Conservation (phyloP, 2,329 filamentous ascomycete genomes). For the Phyllachora maydis region DNA sequence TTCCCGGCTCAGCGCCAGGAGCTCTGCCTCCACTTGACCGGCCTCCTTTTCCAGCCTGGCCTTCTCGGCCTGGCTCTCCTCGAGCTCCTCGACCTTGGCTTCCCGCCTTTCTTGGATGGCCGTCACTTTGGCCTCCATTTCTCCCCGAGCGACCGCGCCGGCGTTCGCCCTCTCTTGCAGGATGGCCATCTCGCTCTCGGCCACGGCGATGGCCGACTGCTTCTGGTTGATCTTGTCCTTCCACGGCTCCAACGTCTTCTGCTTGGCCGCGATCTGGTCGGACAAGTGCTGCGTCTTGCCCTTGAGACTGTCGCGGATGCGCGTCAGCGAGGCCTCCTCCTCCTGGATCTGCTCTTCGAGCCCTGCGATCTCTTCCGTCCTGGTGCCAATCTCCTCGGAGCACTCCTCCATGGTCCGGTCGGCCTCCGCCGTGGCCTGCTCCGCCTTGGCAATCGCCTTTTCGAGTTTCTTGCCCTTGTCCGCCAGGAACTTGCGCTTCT, state of each 20-base stretch:
- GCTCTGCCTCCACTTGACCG: conserved; percentile 47
- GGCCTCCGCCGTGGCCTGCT: conserved; percentile 53
- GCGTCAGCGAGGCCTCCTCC: conserved; percentile 65
- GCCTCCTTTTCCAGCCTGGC: conserved; percentile 54
- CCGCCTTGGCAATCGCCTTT: conserved; percentile 62
- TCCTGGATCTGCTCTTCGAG: conserved; percentile 57
- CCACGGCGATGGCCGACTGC: conserved; percentile 80
- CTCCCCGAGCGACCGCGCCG: conserved; percentile 64
- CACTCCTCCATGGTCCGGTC: conserved; percentile 62
- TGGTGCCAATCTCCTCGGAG: conserved; percentile 55
- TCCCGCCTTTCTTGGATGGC: conserved; percentile 50
- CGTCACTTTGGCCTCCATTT: conserved; percentile 61
- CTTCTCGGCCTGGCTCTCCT: conserved; percentile 56
- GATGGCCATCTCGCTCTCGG: conserved; percentile 85
- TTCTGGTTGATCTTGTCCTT: conserved; percentile 94
- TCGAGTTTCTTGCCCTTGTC: conserved; percentile 91
- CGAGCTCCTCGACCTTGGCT: conserved; percentile 53
- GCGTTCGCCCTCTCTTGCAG: conserved; percentile 77
- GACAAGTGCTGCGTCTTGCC: conserved; percentile 93
- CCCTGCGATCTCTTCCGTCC: conserved; percentile 49
- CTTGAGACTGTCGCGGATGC: conserved; percentile 73
- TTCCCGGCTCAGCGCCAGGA: conserved; percentile 50
- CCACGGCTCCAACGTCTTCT: conserved; percentile 92
- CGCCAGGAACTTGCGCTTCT: conserved; percentile 84
- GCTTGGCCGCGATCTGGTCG: conserved; percentile 77